Evolutionary conservation across 768 basidiomycete genomes (phyloP).

Genomic region (Boletus edulis): DNA sequence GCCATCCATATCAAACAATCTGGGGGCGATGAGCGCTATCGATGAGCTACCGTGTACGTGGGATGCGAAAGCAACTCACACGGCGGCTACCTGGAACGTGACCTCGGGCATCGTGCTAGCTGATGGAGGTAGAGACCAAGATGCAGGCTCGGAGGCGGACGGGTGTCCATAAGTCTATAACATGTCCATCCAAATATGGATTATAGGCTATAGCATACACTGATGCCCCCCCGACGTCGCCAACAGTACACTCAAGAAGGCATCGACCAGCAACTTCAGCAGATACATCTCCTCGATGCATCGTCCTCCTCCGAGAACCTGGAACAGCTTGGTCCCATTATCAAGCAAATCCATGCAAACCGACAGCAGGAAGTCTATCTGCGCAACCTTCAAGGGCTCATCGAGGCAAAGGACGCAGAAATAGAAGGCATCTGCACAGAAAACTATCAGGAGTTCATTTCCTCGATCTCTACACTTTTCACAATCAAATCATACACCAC

Average conservation of each 20-base stretch:
- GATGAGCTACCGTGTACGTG: neutral
- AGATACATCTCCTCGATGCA: slow-evolving; percentile 85
- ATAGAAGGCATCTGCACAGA: slow-evolving; percentile 95
- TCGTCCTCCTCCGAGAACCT: slow-evolving; percentile 91
- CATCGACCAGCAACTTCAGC: slow-evolving; percentile 88
- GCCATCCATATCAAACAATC: slow-evolving; percentile 83
- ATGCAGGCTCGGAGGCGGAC: neutral
- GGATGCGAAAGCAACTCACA: slow-evolving; percentile 28
- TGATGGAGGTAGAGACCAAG: neutral
- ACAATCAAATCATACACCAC: slow-evolving; percentile 95
- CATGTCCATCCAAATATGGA: slow-evolving; percentile 10
- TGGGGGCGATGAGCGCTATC: slow-evolving; percentile 19
- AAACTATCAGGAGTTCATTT: slow-evolving; percentile 98
- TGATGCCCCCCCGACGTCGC: slow-evolving; percentile 74
- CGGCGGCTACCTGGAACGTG: slow-evolving; percentile 39
- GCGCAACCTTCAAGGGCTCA: slow-evolving; percentile 79
- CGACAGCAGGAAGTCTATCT: slow-evolving; percentile 89
- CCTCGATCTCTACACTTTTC: slow-evolving; percentile 94
- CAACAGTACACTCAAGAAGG: slow-evolving; percentile 76
- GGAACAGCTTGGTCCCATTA: slow-evolving; percentile 92
- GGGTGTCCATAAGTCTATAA: neutral
- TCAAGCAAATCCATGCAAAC: slow-evolving; percentile 88
- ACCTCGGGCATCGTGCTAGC: slow-evolving; percentile 30
- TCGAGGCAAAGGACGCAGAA: slow-evolving; percentile 92
- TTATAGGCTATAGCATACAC: slow-evolving; percentile 4